Conservation (phyloP, 805 yeast species). For the Blastobotrys peoriensis region DNA sequence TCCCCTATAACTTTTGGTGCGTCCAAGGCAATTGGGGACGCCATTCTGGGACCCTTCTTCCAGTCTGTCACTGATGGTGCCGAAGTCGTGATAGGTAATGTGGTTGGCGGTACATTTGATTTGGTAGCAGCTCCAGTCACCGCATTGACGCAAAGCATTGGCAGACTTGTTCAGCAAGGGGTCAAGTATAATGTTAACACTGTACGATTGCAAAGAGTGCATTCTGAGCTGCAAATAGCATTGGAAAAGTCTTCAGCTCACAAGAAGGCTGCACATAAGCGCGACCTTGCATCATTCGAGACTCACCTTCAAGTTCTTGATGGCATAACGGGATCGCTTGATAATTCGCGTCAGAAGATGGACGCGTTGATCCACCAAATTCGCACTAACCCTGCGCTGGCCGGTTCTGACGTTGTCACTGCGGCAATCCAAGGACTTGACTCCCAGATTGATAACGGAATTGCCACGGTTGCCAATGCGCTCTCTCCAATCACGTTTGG, state of each 20-base stretch:
- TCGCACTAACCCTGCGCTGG: neutral
- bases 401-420: slow-evolving; percentile 15
- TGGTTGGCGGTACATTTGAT: slow-evolving; percentile 16
- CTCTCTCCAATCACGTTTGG: slow-evolving; percentile 17
- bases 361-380: slow-evolving; percentile 3
- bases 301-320: too few species aligned
- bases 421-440: slow-evolving; percentile 19
- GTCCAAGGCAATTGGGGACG: slow-evolving; percentile 10
- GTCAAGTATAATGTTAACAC: slow-evolving; percentile 8
- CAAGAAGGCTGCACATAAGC: too few species aligned
- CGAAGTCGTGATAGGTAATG: slow-evolving; percentile 26
- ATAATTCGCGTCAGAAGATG: slow-evolving; percentile 5
- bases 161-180: slow-evolving; percentile 3
- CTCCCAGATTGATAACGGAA: slow-evolving; percentile 20
- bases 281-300: too few species aligned
- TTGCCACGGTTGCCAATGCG: slow-evolving; percentile 14
- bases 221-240: too few species aligned
- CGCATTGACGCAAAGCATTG: slow-evolving; percentile 4
- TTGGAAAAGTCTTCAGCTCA: too few species aligned
- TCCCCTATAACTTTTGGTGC: slow-evolving; percentile 17
- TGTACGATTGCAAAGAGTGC: slow-evolving; percentile 4
- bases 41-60: slow-evolving; percentile 26
- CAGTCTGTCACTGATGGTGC: slow-evolving; percentile 30
- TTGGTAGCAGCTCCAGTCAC: slow-evolving; percentile 10
- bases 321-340: slow-evolving; percentile 2